Conservation (phyloP, 805 yeast genomes). For the Vanderwaltozyma tropicalis region DNA sequence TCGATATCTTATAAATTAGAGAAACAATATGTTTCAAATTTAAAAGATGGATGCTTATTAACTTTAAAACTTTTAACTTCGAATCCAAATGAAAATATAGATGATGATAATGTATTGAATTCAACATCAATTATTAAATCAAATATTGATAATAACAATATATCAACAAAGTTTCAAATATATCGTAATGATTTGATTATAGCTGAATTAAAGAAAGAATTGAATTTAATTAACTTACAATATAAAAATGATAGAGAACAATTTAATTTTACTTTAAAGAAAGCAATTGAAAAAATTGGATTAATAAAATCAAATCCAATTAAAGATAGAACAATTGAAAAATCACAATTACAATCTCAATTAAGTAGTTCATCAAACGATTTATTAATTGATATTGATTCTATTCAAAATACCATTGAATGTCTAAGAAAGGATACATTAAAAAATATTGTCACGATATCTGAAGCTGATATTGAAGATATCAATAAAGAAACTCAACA, state of each 20-base stretch:
- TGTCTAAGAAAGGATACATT: constrained; percentile 85
- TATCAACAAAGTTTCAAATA: too few relatives aligned
- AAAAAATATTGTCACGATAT: constrained; percentile 76
- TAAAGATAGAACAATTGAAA: constrained; percentile 42
- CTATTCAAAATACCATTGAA: constrained; percentile 82
- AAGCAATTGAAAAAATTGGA: too few relatives aligned
- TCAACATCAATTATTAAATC: too few relatives aligned
- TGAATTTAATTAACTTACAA: too few relatives aligned
- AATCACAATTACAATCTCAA: constrained; percentile 49
- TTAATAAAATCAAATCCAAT: too few relatives aligned
- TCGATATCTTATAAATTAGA: constrained; percentile 73
- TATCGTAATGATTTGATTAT: too few relatives aligned
- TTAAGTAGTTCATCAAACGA: constrained; percentile 70
- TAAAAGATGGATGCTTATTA: constrained; percentile 49
- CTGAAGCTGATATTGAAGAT: constrained; percentile 56
- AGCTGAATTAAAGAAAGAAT: too few relatives aligned
- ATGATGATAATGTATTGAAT: constrained; percentile 34
- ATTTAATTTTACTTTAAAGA: constrained; percentile 36
- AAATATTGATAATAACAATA: too few relatives aligned
- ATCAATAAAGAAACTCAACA: constrained; percentile 53
- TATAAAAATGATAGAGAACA: too few relatives aligned
- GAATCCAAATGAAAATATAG: neutral
- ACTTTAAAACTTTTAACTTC: constrained; percentile 20
- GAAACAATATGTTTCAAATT: constrained; percentile 47
- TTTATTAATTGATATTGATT: constrained; percentile 73